Base-by-base conservation (phyloP, 495 filamentous ascomycete species). In the Bacidia rubella region DNA sequence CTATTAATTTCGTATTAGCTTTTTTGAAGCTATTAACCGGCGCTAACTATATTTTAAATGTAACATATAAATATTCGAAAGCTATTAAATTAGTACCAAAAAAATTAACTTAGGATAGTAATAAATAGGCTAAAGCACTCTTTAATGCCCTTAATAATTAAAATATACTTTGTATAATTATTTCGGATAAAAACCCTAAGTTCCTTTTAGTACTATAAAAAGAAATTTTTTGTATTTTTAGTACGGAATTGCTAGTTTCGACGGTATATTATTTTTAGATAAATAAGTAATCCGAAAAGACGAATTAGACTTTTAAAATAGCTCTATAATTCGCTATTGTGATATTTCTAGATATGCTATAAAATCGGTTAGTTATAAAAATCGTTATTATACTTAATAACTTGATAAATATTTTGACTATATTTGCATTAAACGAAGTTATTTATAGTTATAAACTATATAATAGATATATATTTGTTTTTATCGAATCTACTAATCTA, bases 21-120 rank as follows among this genome's bases (percentile, higher is more conserved):
- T 43, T 35, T 7, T 50, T 22, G 23, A 50, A 35, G 24, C 48
- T 39, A 48, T 42, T 10, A 54, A 49, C 1, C 32, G 48, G 22
- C n/a, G 22, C 24, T 29, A 42, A 52, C 9, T 2, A 4, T 19
- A 22, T 52, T 45, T 11, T 52, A 17, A 24, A 2, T 2, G 17
- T 15, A 32, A 47, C 2, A 45, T 44, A 39, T 23, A 53, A 47
- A 23, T 51, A 21, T 42, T 40, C 22, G 19, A 51, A 51, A 42
- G 22, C 32, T 3, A 3, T 51, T 40, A 51, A 38, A 42, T 19
- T 39, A 1, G 40, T 51, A 17, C 17, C 40, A 3, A 17, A 11
- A 23, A 51, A 42, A 51, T 10, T 11, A 10, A 51, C 21, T 21
- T 45, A 45, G 44, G 25, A 44, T n/a, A 53, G 1, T 44, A 45